These are phyloP conservation scores for Hymenoscyphus repandus DNA, from an alignment of 2,329 filamentous ascomycete species.

Conservation along the genomic window DNA sequence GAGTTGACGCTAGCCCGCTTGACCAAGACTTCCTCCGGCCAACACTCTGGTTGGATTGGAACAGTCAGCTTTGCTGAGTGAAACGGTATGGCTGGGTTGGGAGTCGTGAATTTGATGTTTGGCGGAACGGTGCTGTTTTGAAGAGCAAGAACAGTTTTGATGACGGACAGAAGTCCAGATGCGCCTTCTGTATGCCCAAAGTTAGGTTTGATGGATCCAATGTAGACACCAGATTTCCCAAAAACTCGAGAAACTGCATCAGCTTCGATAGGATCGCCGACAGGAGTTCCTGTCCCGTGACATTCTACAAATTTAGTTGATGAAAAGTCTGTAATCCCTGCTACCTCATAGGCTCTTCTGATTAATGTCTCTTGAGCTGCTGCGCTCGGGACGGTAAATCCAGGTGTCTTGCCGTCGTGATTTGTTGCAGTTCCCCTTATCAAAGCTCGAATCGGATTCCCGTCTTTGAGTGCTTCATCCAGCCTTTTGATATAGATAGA, in stretches of 20 bases:
- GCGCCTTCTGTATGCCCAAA: conserved; percentile 24
- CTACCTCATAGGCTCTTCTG: conserved; percentile 37
- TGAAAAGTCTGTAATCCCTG: conserved; percentile 36
- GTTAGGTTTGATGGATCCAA: conserved; percentile 21
- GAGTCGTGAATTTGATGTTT: conserved; percentile 28
- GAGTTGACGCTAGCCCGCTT: conserved; percentile 14
- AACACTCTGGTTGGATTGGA: background rate
- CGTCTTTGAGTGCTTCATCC: background rate
- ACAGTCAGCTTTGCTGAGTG: background rate
- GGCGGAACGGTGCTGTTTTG: conserved; percentile 26
- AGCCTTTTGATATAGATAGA: conserved; percentile 35
- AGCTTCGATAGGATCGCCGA: conserved; percentile 40
- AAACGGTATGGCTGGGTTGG: conserved; percentile 30
- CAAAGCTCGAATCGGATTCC: background rate
- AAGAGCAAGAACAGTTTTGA: conserved; percentile 25
- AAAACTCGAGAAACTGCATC: conserved; percentile 33
- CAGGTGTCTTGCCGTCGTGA: background rate
- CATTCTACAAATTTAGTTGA: conserved; percentile 42
- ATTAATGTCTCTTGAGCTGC: conserved; percentile 41
- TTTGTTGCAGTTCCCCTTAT: background rate
- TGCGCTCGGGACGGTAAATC: background rate
- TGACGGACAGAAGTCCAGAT: conserved; percentile 26
- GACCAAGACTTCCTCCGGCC: conserved; percentile 9
- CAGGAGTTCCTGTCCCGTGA: conserved; percentile 38
- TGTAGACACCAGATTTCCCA: background rate